Percentiles rank a stretch among this genome's conserved stretches.
phyloP scores from a whole-genome alignment of 495 filamentous ascomycete genomes.

The Tetracladium setigerum region DNA sequence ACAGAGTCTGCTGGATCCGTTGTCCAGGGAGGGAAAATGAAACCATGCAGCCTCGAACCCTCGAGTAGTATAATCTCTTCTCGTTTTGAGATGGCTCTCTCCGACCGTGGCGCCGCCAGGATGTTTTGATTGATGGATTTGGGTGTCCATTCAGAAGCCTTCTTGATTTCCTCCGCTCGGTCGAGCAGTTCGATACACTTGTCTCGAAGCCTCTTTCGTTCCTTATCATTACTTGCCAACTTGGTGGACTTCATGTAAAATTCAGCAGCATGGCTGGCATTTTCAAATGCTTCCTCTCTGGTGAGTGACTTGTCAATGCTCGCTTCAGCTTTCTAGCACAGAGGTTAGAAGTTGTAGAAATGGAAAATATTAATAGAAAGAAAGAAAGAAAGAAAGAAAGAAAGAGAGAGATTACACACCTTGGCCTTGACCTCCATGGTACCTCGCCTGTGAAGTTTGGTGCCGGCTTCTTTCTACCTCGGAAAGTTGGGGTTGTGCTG shows the following conservation, averaged over 20 bases:
- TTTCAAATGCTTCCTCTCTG: conserved; percentile 60
- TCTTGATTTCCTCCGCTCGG: conserved; percentile 69
- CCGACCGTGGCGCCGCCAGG: conserved; percentile 43
- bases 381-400: background rate
- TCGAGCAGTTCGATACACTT: conserved; percentile 61
- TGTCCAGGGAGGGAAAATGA: conserved; percentile 77
- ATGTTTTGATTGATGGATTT: conserved; percentile 12
- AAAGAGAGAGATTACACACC: conserved; percentile 18
- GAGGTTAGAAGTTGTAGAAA: too few species aligned
- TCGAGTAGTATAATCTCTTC: conserved; percentile 76
- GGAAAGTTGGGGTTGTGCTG: too few species aligned
- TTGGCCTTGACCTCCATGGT: conserved; percentile 35
- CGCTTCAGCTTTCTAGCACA: conserved; percentile 51
- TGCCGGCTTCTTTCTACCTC: background rate
- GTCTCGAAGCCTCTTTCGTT: conserved; percentile 50
- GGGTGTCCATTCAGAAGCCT: conserved; percentile 16
- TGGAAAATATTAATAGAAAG: conserved; percentile 17
- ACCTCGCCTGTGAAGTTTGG: background rate
- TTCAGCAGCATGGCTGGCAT: conserved; percentile 67
- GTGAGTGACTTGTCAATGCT: conserved; percentile 45
- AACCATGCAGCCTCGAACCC: conserved; percentile 70
- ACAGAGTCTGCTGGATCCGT: conserved; percentile 37
- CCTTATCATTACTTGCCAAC: conserved; percentile 38
- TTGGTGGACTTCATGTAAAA: conserved; percentile 67
- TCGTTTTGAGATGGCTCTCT: conserved; percentile 54